These are phyloP conservation scores for Aureobasidium zeae DNA, from an alignment of 2,329 filamentous ascomycete species.

Conservation along the genomic window DNA sequence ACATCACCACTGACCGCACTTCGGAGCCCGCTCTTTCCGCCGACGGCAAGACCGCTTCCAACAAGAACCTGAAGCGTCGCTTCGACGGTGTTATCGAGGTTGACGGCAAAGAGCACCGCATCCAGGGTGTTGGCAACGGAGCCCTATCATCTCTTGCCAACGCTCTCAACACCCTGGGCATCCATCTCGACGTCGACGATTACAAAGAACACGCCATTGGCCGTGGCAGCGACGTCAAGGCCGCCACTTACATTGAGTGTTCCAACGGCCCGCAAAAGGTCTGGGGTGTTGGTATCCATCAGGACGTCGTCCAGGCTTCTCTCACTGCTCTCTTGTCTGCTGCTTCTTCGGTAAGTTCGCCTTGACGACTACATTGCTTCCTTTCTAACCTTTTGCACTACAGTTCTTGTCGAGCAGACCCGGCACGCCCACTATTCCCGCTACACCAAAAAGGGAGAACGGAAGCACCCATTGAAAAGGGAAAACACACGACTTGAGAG, in stretches of 20 bases:
- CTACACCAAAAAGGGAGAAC: conserved; percentile 32
- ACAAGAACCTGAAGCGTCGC: conserved; percentile 65
- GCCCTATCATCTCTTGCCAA: conserved; percentile 82
- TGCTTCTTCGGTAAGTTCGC: conserved; percentile 65
- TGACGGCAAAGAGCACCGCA: conserved; percentile 67
- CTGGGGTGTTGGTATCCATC: conserved; percentile 86
- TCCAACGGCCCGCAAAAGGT: conserved; percentile 61
- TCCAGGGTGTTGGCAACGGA: conserved; percentile 77
- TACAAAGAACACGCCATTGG: conserved; percentile 97
- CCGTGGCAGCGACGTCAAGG: conserved; percentile 68
- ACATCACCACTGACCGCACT: conserved; percentile 75
- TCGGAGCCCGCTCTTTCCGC: conserved; percentile 59
- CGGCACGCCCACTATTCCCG: conserved; percentile 57
- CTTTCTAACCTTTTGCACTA: too few relatives aligned
- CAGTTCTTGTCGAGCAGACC: conserved; percentile 66
- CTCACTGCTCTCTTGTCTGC: conserved; percentile 78
- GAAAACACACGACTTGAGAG: background rate
- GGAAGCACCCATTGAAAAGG: background rate
- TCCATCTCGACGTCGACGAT: conserved; percentile 82
- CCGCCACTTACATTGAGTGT: conserved; percentile 93
- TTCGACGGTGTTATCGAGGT: conserved; percentile 81
- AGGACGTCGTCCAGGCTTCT: conserved; percentile 84
- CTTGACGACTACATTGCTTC: too few relatives aligned
- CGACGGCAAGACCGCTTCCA: conserved; percentile 64
- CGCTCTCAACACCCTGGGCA: conserved; percentile 66